Evolutionary conservation across 163 green algal genomes (phyloP), one percentile per base, ranked within the genome.

Genomic region (Chloromonas sp.): DNA sequence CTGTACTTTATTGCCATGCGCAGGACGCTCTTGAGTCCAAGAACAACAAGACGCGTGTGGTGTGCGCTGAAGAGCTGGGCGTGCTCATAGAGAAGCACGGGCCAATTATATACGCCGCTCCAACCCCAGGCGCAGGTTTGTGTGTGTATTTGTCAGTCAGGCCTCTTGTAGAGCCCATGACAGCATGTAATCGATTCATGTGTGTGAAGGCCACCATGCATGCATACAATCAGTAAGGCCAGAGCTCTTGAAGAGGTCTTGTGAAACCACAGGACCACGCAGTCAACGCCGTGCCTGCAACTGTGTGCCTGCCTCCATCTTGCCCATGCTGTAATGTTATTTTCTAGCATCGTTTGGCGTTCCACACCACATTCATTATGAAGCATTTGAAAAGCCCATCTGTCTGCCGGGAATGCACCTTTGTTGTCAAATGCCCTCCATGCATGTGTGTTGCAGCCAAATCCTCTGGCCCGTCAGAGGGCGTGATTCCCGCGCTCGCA

Each of bases 1-100:
- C 36, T 36, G 36, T 36, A 36, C 36, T 36, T 36, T 36, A 36
- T 36, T 36, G 36, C 36, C 36, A 36, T 71, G 2, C 81, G 58
- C 81, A 88, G 84, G 87, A 94, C 60, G 96, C 95, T 66, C 84
- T 98, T 71, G 84, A 90, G 58, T 97, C 93, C 85, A 98, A 98
- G 89, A 98, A 96, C 90, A 97, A 94, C 86, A 94, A 96, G 83
- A 98, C 95, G 0, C 93, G 95, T 59, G 91, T 97, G 70, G 94
- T 97, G 83, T 96, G 93, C 85, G 86, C 93, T 66, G 96, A 99
- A 86, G 93, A 96, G 83, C 90, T 99, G 3, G 93, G 84, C 0
- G 87, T 85, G 14, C 87, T 95, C 2, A 87, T 98, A 0, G 91
- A 95, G 5, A 85, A 88, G 2, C 85, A 95, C 2, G 92, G 94